phyloP scores from a whole-genome alignment of 805 yeast species.

The Deakozyma indianensis region DNA sequence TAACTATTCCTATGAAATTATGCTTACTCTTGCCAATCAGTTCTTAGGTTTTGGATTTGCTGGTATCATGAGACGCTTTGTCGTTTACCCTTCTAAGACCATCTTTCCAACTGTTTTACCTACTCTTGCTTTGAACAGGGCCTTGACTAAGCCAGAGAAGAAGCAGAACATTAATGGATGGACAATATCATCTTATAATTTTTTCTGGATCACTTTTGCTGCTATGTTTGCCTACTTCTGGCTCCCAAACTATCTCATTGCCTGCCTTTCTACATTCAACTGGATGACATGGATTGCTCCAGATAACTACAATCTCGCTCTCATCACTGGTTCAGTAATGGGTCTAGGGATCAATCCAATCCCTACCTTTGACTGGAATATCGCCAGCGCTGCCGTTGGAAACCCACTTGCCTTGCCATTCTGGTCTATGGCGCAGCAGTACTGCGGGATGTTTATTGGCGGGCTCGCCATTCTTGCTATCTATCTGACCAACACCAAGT shows the following conservation, averaged over 20 bases:
- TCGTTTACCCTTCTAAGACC: slow-evolving; percentile 29
- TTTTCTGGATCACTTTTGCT: slow-evolving; percentile 31
- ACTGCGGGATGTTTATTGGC: slow-evolving; percentile 4
- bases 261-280: slow-evolving; percentile 46
- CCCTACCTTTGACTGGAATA: slow-evolving; percentile 32
- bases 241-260: slow-evolving; percentile 55
- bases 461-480: slow-evolving; percentile 14
- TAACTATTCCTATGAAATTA: slow-evolving; percentile 29
- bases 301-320: slow-evolving; percentile 43
- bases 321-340: slow-evolving; percentile 41
- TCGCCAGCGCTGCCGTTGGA: slow-evolving; percentile 11
- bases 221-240: slow-evolving; percentile 44
- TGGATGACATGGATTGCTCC: slow-evolving; percentile 47
- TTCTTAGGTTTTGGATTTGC: slow-evolving; percentile 39
- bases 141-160: slow-evolving; percentile 14
- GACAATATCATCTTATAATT: slow-evolving; percentile 38
- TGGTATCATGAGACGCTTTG: slow-evolving; percentile 39
- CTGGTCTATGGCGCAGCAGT: slow-evolving; percentile 8
- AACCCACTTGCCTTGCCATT: slow-evolving; percentile 19
- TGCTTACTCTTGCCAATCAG: slow-evolving; percentile 33
- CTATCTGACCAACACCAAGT: slow-evolving; percentile 31
- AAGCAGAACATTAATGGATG: slow-evolving; percentile 36
- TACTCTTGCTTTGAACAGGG: slow-evolving; percentile 39
- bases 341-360: slow-evolving; percentile 33
- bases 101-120: slow-evolving; percentile 44